Evolutionary conservation across 2,329 filamentous ascomycete genomes (phyloP), one percentile per base, ranked within the genome.

Genomic region (Penicillium sp.): DNA sequence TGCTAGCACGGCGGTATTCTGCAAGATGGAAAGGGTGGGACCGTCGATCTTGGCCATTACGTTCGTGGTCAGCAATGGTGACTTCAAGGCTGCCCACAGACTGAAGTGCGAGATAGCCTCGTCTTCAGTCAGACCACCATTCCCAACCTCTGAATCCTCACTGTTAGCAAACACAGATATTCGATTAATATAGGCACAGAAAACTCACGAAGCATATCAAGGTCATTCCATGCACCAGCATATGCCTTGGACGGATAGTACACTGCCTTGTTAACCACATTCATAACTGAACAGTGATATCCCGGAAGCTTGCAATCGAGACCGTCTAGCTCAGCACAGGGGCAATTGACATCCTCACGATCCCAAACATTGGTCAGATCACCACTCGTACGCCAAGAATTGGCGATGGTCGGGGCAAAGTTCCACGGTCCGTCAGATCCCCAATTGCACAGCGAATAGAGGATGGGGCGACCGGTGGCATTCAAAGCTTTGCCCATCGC

Each of bases 381-480:
- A 24, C 82, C 82, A 33, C 76, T 76, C 66, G 81, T 82, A 13
- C 82, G 73, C 67, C 79, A 81, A 17, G 76, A 79, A 65, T 84
- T 83, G 22, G 79, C 74, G 35, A 83, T 82, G 17, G 78, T 79
- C 26, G 79, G 76, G 15, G 76, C 84, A 80, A 78, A 81, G 60
- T 80, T 80, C 73, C 74, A 80, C 1, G 79, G 81, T 35, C 80
- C 78, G 42, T 85, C 82, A 59, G 82, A 77, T 15, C 83, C 83
- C 84, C 84, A 86, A 59, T 84, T 81, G 69, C 81, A 83, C 67
- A 84, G 72, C 10, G 75, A 73, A 65, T 83, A 84, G 4, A 82
- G 65, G 17, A 84, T 82, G 1, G 77, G 74, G 13, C 80, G 73
- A 1, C 80, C 81, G 12, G 82, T 82, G 13, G 73, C 71, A 59